Percentiles rank a stretch among this genome's conserved stretches.
These are phyloP conservation scores for Fonsecaea erecta DNA, from an alignment of 2,329 filamentous ascomycete species.

Conservation along the genomic window DNA sequence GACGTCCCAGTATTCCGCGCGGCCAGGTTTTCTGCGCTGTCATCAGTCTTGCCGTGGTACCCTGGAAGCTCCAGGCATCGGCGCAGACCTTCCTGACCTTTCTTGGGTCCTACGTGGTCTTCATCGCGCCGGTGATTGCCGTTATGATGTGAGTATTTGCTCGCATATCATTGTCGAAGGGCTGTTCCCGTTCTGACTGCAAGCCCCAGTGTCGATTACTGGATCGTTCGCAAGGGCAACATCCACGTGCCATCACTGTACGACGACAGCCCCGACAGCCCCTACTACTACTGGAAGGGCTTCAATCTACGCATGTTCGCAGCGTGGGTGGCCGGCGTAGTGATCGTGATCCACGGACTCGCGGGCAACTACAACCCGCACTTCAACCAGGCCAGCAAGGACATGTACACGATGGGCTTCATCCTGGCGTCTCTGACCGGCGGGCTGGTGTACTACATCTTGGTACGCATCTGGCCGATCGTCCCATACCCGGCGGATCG, in stretches of 20 bases:
- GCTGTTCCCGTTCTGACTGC: neutral
- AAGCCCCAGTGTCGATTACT: conserved; percentile 41
- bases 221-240: conserved; percentile 43
- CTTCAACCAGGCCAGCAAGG: conserved; percentile 28
- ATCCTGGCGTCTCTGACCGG: conserved; percentile 37
- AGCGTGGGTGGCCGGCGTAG: conserved; percentile 36
- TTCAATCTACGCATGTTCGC: conserved; percentile 40
- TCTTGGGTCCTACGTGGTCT: conserved; percentile 37
- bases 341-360: conserved; percentile 37
- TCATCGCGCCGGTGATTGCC: conserved; percentile 34
- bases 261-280: conserved; percentile 37
- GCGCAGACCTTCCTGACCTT: conserved; percentile 38
- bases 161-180: neutral
- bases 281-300: conserved; percentile 45
- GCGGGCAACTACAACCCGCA: conserved; percentile 31
- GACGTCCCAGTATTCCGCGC: neutral
- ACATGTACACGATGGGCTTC: conserved; percentile 39
- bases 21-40: conserved; percentile 5
- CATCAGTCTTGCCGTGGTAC: conserved; percentile 3
- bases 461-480: conserved; percentile 24
- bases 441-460: conserved; percentile 30
- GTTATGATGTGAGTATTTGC: conserved; percentile 39
- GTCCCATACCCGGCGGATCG: neutral
- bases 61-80: conserved; percentile 13
- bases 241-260: conserved; percentile 43